Conservation (phyloP, 139 green algal genomes). For the Zygnema cylindricum region DNA sequence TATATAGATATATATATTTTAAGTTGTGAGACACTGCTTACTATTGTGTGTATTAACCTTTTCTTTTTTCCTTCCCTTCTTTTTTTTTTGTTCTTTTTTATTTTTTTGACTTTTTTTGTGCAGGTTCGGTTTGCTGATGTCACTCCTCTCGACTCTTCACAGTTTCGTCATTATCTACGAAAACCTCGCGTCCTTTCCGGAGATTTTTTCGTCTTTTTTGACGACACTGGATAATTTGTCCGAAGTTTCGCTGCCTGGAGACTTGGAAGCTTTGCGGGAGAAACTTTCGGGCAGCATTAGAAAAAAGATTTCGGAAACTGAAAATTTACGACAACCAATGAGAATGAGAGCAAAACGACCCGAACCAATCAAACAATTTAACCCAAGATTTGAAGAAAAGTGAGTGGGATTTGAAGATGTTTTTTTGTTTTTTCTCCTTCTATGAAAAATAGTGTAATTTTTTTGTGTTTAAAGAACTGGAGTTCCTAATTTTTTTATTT, state of each 20-base stretch:
- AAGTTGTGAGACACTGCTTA: neutral
- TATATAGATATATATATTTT: too few relatives aligned
- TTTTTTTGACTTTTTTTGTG: constrained; percentile 43
- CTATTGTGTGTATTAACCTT: neutral
- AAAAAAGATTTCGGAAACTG: constrained; percentile 25
- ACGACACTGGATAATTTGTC: constrained; percentile 38
- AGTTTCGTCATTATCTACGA: constrained; percentile 47
- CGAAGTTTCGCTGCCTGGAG: neutral
- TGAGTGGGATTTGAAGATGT: too few relatives aligned
- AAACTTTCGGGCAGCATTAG: constrained; percentile 53
- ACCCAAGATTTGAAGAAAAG: constrained; percentile 90
- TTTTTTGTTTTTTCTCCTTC: too few relatives aligned
- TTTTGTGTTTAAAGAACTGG: neutral
- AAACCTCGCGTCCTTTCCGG: constrained; percentile 62
- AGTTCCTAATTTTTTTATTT: neutral
- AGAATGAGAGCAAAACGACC: constrained; percentile 35
- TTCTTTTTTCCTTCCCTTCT: neutral
- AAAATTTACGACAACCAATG: constrained; percentile 35
- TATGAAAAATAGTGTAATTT: too few relatives aligned
- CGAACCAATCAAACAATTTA: constrained; percentile 74
- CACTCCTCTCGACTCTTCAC: constrained; percentile 64
- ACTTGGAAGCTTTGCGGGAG: neutral
- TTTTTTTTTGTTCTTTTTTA: too few relatives aligned
- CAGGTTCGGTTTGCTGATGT: constrained; percentile 56
- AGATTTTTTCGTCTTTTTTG: constrained; percentile 66